Evolutionary conservation across 352 stramenopile genomes (phyloP).

Genomic region (Pythium aristosporum): DNA sequence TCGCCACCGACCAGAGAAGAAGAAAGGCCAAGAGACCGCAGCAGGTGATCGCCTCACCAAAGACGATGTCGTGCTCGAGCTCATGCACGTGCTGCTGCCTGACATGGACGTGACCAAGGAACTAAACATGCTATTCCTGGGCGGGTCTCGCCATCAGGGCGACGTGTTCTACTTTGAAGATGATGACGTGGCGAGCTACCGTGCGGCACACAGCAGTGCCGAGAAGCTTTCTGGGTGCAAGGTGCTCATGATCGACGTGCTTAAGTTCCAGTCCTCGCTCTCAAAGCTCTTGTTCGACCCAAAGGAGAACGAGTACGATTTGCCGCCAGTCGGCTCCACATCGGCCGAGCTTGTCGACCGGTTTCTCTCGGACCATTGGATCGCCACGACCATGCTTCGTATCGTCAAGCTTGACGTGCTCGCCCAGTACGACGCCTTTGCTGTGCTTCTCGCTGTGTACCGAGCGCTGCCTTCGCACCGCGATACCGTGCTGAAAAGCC

Average conservation of each 20-base stretch:
- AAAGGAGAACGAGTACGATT: constrained; percentile 28
- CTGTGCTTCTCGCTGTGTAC: constrained; percentile 59
- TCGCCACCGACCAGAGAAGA: constrained; percentile 52
- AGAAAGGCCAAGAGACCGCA: constrained; percentile 26
- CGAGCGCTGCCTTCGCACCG: constrained; percentile 36
- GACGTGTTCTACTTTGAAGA: constrained; percentile 80
- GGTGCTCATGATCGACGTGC: constrained; percentile 49
- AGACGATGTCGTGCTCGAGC: constrained; percentile 74
- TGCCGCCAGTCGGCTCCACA: constrained; percentile 25
- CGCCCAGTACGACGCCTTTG: constrained; percentile 61
- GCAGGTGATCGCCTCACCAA: constrained; percentile 37
- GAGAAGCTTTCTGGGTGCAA: constrained; percentile 18
- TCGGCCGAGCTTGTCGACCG: constrained; percentile 36
- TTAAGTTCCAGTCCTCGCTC: constrained; percentile 62
- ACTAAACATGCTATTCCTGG: constrained; percentile 68
- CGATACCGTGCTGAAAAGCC: constrained; percentile 35
- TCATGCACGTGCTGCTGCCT: constrained; percentile 68
- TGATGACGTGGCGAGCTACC: constrained; percentile 38
- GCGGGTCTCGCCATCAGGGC: constrained; percentile 37
- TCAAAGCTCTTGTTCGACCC: constrained; percentile 45
- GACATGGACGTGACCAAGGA: constrained; percentile 78
- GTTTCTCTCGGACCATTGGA: constrained; percentile 53
- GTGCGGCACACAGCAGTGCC: constrained; percentile 5
- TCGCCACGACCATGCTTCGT: constrained; percentile 41
- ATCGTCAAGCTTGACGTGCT: constrained; percentile 56